A percentile compares a stretch with the other conserved stretches of the same genome.
These are phyloP conservation scores for Mycena venus DNA, from an alignment of 768 basidiomycete genomes.

Conservation along the genomic window DNA sequence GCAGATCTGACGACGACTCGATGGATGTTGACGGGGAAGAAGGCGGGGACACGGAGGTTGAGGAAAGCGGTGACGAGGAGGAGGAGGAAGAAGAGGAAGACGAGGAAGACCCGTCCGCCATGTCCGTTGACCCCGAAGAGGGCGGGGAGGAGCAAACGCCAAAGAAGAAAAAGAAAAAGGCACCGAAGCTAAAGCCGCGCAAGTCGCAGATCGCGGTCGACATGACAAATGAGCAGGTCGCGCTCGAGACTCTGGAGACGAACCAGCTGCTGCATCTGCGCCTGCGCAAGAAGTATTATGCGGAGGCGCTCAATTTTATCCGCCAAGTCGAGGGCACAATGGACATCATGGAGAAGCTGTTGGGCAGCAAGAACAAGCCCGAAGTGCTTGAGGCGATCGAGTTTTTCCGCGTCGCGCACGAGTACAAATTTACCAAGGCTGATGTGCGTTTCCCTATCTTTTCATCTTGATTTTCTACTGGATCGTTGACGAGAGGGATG, in stretches of 20 bases:
- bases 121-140: constrained; percentile 58
- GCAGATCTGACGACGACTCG: constrained; percentile 50
- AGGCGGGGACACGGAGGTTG: constrained; percentile 45
- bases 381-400: constrained; percentile 90
- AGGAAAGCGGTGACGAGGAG: constrained; percentile 50
- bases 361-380: constrained; percentile 88
- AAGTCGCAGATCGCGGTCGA: constrained; percentile 82
- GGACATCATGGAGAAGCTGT: constrained; percentile 78
- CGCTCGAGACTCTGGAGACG: constrained; percentile 76
- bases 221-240: constrained; percentile 78
- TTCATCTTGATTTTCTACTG: neutral
- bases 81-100: constrained; percentile 52
- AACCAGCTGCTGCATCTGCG: constrained; percentile 76
- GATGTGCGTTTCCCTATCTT: constrained; percentile 60
- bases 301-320: constrained; percentile 90
- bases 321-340: constrained; percentile 69
- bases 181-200: constrained; percentile 66
- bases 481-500: neutral
- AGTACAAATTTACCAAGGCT: constrained; percentile 85
- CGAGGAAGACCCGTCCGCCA: constrained; percentile 48
- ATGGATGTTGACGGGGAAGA: constrained; percentile 72
- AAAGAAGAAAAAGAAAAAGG: constrained; percentile 57
- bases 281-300: constrained; percentile 87
- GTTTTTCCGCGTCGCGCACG: constrained; percentile 87
- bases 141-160: constrained; percentile 40